These are phyloP conservation scores for Ophiostoma triangulosporum DNA, from an alignment of 2,329 filamentous ascomycete species.

Conservation along the genomic window DNA sequence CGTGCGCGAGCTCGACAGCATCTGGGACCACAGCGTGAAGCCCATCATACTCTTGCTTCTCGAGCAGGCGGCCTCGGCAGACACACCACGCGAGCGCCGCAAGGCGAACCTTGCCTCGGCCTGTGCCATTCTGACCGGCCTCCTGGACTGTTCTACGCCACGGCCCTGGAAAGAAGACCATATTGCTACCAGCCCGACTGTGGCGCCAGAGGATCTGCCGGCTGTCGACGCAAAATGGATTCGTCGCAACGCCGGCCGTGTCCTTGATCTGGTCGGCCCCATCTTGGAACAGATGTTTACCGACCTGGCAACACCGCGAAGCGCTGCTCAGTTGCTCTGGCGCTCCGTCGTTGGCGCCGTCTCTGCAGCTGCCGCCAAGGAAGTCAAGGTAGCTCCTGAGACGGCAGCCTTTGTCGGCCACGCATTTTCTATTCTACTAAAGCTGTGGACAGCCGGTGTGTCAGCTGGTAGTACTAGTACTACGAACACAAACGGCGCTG, in stretches of 20 bases:
- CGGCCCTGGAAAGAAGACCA: constrained; percentile 63
- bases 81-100: constrained; percentile 14
- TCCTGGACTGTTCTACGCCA: constrained; percentile 47
- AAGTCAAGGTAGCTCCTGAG: constrained; percentile 78
- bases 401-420: constrained; percentile 66
- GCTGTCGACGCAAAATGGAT: constrained; percentile 79
- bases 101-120: constrained; percentile 42
- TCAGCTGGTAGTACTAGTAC: constrained; percentile 18
- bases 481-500: not conserved
- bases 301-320: constrained; percentile 47
- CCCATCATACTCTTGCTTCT: constrained; percentile 49
- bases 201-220: constrained; percentile 64
- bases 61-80: constrained; percentile 23
- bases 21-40: constrained; percentile 66
- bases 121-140: constrained; percentile 56
- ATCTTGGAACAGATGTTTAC: constrained; percentile 48
- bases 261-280: constrained; percentile 50
- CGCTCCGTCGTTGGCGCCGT: constrained; percentile 46
- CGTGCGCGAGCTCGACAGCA: constrained; percentile 52
- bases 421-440: constrained; percentile 54
- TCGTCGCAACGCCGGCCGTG: constrained; percentile 50
- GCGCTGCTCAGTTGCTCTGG: constrained; percentile 43
- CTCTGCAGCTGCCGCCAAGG: constrained; percentile 59
- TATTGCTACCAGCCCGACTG: constrained; percentile 44
- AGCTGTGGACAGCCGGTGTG: constrained; percentile 52